Base-by-base conservation (phyloP, 1,284 basidiomycete species). In the Malassezia psittaci region DNA sequence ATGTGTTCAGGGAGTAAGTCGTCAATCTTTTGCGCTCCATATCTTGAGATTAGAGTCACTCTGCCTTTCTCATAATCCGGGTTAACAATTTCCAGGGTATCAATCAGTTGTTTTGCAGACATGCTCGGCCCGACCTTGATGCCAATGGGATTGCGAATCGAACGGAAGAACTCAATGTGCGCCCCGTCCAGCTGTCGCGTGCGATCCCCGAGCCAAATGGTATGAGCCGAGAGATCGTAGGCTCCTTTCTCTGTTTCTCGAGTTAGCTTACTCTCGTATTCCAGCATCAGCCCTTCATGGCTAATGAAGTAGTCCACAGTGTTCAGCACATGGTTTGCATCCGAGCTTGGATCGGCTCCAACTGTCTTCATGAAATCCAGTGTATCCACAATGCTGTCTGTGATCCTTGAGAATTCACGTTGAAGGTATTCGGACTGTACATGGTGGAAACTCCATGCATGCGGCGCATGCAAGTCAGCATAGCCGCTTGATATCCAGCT, bases 171-270 rank as follows among this genome's bases (percentile, higher is more conserved):
- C 77, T 96, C 93, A 33, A 96, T 84, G 72, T 98, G 93, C 1
- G 91, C 93, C 15, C 90, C 90, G 57, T 85, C 83, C 3, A 96
- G 77, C 76, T 94, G 88, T 42, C 93, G 79, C n/a, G 93, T 98
- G 47, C 93, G 82, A 77, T 98, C 93, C 0, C 93, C 93, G 52
- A 98, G 87, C 93, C 93, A 98, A 57, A 96, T 77, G 76, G 93
- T 93, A 75, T 94, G 91, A 5, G 88, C 87, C 6, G 88, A 88
- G 8, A 87, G 85, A 68, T 89, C 88, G 76, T 89, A 90, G 69
- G 80, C 44, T 47, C 59, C 61, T 49, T 39, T 39, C 7, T 54
- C 40, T 3, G 64, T 64, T n/a, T 61, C 43, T 10, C 90, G 83
- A 1, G 93, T 96, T 55, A 98, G 79, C 1, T 90, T 87, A 75